Conservation (phyloP, 345 rosid genomes). For the Lenwebbia sp. region DNA sequence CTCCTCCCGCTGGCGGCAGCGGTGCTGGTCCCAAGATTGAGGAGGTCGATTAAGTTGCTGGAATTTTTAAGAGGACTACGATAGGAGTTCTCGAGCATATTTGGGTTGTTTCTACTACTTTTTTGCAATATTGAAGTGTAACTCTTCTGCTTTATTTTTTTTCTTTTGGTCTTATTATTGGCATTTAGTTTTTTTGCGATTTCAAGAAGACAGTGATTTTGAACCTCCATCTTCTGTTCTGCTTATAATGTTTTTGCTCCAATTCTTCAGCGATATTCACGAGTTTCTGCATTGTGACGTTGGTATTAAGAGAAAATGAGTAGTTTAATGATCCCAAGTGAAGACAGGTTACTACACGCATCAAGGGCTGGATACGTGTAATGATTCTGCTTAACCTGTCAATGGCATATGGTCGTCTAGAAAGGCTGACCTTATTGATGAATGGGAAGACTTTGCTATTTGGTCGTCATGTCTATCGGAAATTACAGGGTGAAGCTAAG, state of each 20-base stretch:
- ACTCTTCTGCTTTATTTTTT: neutral
- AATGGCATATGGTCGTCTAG: neutral
- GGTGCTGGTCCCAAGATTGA: constrained; percentile 56
- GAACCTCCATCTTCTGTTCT: neutral
- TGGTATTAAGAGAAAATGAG: neutral
- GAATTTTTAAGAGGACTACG: neutral
- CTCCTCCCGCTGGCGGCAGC: constrained; percentile 30
- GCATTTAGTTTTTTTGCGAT: neutral
- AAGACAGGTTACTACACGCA: neutral
- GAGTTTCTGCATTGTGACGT: neutral
- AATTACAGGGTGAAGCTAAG: too few species aligned
- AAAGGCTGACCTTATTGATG: neutral
- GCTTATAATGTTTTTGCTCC: neutral
- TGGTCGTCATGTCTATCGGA: too few species aligned
- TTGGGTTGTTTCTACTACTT: neutral
- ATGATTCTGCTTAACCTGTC: neutral
- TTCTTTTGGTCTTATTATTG: neutral
- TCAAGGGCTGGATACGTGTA: neutral
- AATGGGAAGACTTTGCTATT: neutral
- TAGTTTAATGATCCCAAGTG: neutral
- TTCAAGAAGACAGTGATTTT: neutral
- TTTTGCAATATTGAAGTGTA: neutral
- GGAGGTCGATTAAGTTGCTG: constrained; percentile 32
- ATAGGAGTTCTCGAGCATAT: neutral
- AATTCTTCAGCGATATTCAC: neutral